phyloP scores from a whole-genome alignment of 352 stramenopile genomes.

The Globisporangium yorkense region DNA sequence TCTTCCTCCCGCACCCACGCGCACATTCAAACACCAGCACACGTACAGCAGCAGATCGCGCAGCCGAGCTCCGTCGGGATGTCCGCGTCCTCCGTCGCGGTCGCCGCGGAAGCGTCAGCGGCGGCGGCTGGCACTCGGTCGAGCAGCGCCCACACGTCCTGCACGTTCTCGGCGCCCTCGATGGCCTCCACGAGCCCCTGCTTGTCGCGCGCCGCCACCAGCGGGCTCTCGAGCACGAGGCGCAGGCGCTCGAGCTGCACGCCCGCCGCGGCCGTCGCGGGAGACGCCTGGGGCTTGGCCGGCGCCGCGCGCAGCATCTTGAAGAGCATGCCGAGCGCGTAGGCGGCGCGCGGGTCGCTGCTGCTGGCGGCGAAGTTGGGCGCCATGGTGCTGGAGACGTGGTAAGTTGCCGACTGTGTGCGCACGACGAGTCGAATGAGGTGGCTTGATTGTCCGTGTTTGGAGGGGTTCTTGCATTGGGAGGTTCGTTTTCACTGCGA shows the following conservation, averaged over 20 bases:
- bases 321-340: slow-evolving; percentile 29
- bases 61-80: slow-evolving; percentile 29
- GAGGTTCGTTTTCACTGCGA: not conserved
- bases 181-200: slow-evolving; percentile 13
- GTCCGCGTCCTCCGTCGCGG: not conserved
- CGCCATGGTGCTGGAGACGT: slow-evolving; percentile 3
- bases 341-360: slow-evolving; percentile 23
- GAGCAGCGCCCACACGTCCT: slow-evolving; percentile 8
- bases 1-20: not conserved
- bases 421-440: not conserved
- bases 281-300: not conserved
- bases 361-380: slow-evolving; percentile 4
- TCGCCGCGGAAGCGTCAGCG: not conserved
- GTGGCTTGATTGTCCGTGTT: not conserved
- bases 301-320: slow-evolving; percentile 12
- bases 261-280: not conserved
- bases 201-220: slow-evolving; percentile 5
- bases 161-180: slow-evolving; percentile 10
- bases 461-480: not conserved
- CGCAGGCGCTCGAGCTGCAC: slow-evolving; percentile 11
- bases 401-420: not conserved
- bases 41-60: slow-evolving; percentile 37
- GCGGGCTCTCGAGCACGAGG: slow-evolving; percentile 13
- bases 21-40: not conserved
- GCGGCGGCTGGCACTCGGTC: not conserved